Conservation (phyloP, 2,329 filamentous ascomycete genomes). For the Fusarium nygamai region DNA sequence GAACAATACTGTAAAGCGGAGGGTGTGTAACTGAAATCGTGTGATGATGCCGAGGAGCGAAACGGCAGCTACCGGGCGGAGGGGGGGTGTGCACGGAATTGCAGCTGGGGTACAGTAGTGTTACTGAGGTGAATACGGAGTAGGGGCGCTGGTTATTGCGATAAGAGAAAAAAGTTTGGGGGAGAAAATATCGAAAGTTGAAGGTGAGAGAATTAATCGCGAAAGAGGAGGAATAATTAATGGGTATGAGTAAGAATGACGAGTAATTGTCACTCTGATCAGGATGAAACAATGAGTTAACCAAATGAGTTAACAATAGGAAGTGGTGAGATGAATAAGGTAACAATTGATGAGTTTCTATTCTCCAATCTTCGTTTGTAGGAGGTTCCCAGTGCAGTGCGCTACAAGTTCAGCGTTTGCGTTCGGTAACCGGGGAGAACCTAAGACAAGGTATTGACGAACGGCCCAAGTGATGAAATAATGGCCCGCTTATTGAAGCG, state of each 20-base stretch:
- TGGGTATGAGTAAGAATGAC: background rate
- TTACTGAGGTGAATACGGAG: slow-evolving; percentile 3
- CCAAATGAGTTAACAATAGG: slow-evolving; percentile 5
- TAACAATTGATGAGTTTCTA: slow-evolving; percentile 19
- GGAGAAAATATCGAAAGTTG: background rate
- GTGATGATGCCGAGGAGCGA: slow-evolving; percentile 47
- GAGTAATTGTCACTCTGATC: background rate
- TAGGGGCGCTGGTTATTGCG: background rate
- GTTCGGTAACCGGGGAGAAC: background rate
- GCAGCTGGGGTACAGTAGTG: slow-evolving; percentile 35
- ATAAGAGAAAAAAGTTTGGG: slow-evolving; percentile 11
- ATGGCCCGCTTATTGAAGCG: background rate
- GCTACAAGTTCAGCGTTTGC: background rate
- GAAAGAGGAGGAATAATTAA: slow-evolving; percentile 12
- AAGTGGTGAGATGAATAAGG: slow-evolving; percentile 12
- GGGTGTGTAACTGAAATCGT: slow-evolving; percentile 49
- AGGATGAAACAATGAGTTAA: slow-evolving; percentile 1
- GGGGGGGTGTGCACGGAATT: slow-evolving; percentile 43
- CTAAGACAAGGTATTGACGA: background rate
- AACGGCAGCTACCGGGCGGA: slow-evolving; percentile 43
- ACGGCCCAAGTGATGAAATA: background rate
- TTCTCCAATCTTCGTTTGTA: slow-evolving; percentile 12
- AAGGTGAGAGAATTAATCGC: background rate
- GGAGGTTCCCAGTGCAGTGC: slow-evolving; percentile 1
- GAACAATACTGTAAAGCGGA: slow-evolving; percentile 28